Percentiles rank a stretch among this genome's conserved stretches.
Conservation (phyloP, 2,329 filamentous ascomycete species). For the Pseudomassariella vexata region DNA sequence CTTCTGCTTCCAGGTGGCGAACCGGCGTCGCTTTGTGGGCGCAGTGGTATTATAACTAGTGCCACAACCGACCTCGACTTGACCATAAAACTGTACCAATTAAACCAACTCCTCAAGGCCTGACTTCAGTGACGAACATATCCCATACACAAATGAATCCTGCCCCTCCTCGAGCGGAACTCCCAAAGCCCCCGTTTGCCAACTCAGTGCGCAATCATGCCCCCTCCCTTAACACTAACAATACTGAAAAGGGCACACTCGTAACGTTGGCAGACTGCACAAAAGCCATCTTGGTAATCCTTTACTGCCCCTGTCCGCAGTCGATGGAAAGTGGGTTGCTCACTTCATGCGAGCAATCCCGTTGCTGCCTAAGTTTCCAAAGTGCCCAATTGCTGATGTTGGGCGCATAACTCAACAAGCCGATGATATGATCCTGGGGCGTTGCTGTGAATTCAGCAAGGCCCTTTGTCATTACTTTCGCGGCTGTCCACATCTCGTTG, state of each 20-base stretch:
- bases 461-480: constrained; percentile 21
- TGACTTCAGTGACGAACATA: constrained; percentile 2
- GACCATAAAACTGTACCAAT: too few species aligned
- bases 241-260: constrained; percentile 35
- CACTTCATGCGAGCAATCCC: constrained; percentile 36
- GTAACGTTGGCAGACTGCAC: constrained; percentile 34
- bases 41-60: too few species aligned
- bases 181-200: constrained; percentile 36
- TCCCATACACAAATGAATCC: constrained; percentile 3
- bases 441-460: constrained; percentile 24
- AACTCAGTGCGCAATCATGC: constrained; percentile 32
- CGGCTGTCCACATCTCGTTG: constrained; percentile 26
- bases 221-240: constrained; percentile 30
- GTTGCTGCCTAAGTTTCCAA: constrained; percentile 28
- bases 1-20: too few species aligned
- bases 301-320: constrained; percentile 3
- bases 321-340: constrained; percentile 38
- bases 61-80: too few species aligned
- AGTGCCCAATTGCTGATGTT: constrained; percentile 32
- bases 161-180: constrained; percentile 1
- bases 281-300: constrained; percentile 32
- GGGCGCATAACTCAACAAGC: constrained; percentile 33
- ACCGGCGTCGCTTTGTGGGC: too few species aligned
- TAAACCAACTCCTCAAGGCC: too few species aligned
- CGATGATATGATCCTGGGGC: constrained; percentile 25